Evolutionary conservation across 106 monocot species (phyloP), one percentile per base, ranked within the genome.

Genomic region (Allium sativum): DNA sequence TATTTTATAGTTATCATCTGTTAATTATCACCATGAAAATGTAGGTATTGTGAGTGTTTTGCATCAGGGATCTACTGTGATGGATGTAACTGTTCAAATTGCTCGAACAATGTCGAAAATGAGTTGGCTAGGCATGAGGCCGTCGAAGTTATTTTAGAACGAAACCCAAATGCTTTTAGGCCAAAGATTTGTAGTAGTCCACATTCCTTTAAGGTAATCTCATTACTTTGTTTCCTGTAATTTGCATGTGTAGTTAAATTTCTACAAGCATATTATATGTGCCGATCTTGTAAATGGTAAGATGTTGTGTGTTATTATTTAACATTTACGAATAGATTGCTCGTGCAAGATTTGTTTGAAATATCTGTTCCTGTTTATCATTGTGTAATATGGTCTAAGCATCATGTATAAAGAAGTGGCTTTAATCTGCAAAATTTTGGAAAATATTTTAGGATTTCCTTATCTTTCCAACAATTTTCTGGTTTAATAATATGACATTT

Each of bases 151-250:
- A 77, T 77, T 16, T 59, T 88, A 18, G 83, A 88, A 58, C 73
- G 87, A n/a, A 88, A 88, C 53, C 87, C 87, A 7, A 83, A 77
- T 80, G 87, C 87, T 10, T 88, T 88, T 55, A 74, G 77, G 59
- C 83, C 87, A 20, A 88, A 88, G 67, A 82, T 88, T 66, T 79
- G 62, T 7, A 74, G 73, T 51, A 82, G 87, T 50, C 86, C 86
- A 59, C 86, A 78, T 56, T 61, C 79, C 46, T 53, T 61, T 63
- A 68, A 56, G 68, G 53, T 54, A 18, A 8, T 19, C 19, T 11
- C 17, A 16, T 16, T 18, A 16, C n/a, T 54, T 19, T 18, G 18
- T 19, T 54, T 54, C 53, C n/a, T 54, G 19, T 15, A n/a, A 54
- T 18, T 19, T 14, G 19, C 31, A 0, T 31, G 31, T 0, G 31